Conservation (phyloP, 2,329 filamentous ascomycete species). For the Zasmidium angulare region DNA sequence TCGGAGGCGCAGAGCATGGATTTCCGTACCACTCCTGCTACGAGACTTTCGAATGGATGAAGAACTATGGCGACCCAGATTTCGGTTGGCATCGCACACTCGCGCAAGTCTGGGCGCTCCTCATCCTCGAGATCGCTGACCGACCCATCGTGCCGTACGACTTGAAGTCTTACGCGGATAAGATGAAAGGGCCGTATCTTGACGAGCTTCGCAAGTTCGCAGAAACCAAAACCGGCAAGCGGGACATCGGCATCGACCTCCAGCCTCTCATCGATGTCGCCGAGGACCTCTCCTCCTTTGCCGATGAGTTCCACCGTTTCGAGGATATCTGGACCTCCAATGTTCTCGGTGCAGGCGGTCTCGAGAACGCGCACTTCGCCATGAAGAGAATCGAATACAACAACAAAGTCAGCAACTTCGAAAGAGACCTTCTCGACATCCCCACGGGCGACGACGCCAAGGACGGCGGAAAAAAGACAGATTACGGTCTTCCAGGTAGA, state of each 20-base stretch:
- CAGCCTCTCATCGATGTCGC: constrained; percentile 64
- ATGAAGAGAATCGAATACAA: constrained; percentile 74
- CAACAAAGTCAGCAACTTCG: constrained; percentile 74
- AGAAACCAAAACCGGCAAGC: constrained; percentile 26
- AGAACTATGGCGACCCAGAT: constrained; percentile 70
- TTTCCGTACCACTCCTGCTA: constrained; percentile 82
- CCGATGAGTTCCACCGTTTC: constrained; percentile 71
- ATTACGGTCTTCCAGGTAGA: constrained; percentile 65
- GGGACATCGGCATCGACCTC: constrained; percentile 53
- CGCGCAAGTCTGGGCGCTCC: constrained; percentile 73
- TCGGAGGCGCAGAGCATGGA: constrained; percentile 58
- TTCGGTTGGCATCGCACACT: constrained; percentile 80
- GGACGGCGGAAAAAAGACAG: constrained; percentile 4
- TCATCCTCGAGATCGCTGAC: constrained; percentile 84
- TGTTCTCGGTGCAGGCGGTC: constrained; percentile 67
- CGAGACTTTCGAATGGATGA: constrained; percentile 87
- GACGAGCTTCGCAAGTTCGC: constrained; percentile 64
- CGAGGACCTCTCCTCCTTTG: constrained; percentile 58
- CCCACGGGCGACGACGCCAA: constrained; percentile 38
- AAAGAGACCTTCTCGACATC: constrained; percentile 78
- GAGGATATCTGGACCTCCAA: constrained; percentile 73
- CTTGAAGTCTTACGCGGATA: constrained; percentile 68
- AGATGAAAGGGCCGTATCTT: constrained; percentile 61
- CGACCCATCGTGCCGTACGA: constrained; percentile 80
- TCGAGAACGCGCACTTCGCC: constrained; percentile 70